Conservation (phyloP, 306 rosid species). For the Vigna nakashimae region DNA sequence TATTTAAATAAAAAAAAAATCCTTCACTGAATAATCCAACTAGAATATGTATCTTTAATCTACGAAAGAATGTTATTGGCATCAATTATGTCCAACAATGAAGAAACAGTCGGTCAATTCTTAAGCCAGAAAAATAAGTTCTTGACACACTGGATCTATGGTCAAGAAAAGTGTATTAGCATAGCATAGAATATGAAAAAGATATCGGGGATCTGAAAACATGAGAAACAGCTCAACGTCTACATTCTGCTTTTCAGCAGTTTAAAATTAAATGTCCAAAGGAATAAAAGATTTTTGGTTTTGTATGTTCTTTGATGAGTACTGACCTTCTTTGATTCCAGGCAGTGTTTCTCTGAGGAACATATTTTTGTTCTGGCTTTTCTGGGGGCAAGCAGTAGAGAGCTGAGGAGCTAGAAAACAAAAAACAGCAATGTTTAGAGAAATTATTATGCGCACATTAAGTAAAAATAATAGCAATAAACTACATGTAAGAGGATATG, state of each 20-base stretch:
- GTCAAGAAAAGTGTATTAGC: background rate
- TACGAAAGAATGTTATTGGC: background rate
- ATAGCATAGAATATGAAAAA: background rate
- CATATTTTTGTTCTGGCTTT: constrained; percentile 13
- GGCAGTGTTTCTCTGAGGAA: constrained; percentile 24
- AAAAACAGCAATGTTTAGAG: background rate
- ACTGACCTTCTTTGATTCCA: constrained; percentile 41
- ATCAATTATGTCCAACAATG: background rate
- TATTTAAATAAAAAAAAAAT: background rate
- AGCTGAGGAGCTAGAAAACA: constrained; percentile 36
- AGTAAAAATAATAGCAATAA: background rate
- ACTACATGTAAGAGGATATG: background rate
- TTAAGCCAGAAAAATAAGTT: background rate
- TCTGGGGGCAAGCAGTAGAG: constrained; percentile 10
- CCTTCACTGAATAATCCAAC: background rate
- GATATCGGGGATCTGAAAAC: background rate
- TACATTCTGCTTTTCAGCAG: background rate
- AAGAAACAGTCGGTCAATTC: background rate
- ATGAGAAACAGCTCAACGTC: background rate
- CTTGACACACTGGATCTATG: background rate
- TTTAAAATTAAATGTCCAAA: background rate
- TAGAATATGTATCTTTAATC: background rate
- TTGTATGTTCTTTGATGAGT: background rate
- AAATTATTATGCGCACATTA: background rate
- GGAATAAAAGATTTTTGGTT: background rate